These are phyloP conservation scores for Jamesozyma spencerorum DNA, from an alignment of 805 yeast genomes.

Conservation along the genomic window DNA sequence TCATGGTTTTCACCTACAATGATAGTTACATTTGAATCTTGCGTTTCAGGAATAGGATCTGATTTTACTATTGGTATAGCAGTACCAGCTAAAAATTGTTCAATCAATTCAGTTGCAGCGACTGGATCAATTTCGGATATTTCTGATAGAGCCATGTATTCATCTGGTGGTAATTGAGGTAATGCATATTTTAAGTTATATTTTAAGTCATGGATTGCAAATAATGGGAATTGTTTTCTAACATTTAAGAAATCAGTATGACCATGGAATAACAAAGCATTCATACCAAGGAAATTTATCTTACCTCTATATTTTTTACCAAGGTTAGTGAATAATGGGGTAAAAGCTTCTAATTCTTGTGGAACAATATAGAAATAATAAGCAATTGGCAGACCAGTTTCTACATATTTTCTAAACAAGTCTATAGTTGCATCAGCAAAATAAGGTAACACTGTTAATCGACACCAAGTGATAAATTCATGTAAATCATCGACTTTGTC, in stretches of 20 bases:
- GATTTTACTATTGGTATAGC: slow-evolving; percentile 70
- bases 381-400: slow-evolving; percentile 67
- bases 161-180: slow-evolving; percentile 41
- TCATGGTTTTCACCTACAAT: slow-evolving; percentile 82
- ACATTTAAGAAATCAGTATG: slow-evolving; percentile 83
- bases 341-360: slow-evolving; percentile 53
- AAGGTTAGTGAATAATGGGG: slow-evolving; percentile 44
- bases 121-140: slow-evolving; percentile 38
- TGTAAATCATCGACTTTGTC: slow-evolving; percentile 4
- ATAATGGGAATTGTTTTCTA: slow-evolving; percentile 79
- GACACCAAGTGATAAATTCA: slow-evolving; percentile 21
- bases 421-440: slow-evolving; percentile 82
- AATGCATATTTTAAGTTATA: slow-evolving; percentile 70
- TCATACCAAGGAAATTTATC: slow-evolving; percentile 80
- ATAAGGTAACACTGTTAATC: slow-evolving; percentile 62
- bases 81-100: slow-evolving; percentile 53
- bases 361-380: slow-evolving; percentile 71
- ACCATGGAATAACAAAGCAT: slow-evolving; percentile 68
- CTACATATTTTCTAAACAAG: slow-evolving; percentile 67
- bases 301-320: slow-evolving; percentile 73
- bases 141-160: slow-evolving; percentile 14
- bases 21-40: slow-evolving; percentile 63
- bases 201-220: slow-evolving; percentile 70
- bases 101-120: slow-evolving; percentile 53
- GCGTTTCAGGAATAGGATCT: slow-evolving; percentile 76